Evolutionary conservation across 2,329 filamentous ascomycete genomes (phyloP).

Genomic region (Neonectria punicea): DNA sequence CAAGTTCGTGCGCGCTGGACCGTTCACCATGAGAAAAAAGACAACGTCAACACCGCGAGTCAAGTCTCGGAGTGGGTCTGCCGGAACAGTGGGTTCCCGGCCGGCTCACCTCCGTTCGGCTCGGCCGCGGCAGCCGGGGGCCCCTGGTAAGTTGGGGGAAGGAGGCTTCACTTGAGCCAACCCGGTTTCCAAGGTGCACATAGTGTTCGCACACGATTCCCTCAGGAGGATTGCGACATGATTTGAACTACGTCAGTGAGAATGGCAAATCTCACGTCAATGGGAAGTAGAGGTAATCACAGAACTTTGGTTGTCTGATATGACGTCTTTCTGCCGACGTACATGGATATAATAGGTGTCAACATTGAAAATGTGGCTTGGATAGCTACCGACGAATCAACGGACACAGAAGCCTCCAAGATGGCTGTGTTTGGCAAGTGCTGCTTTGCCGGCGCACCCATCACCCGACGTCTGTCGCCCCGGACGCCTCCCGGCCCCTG

Average conservation of each 20-base stretch:
- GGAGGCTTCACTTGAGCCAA: background rate
- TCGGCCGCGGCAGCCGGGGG: background rate
- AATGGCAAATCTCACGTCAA: background rate
- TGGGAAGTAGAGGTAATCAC: background rate
- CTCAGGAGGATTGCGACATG: background rate
- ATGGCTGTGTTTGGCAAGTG: background rate
- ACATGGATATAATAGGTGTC: background rate
- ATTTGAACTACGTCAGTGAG: no score
- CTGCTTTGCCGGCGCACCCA: background rate
- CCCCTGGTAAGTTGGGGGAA: background rate
- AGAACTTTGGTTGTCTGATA: background rate
- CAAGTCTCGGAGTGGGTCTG: background rate
- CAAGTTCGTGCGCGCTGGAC: no score
- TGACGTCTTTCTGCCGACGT: background rate
- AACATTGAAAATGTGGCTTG: background rate
- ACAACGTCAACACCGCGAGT: background rate
- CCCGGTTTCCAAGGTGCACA: background rate
- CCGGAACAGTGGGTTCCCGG: background rate
- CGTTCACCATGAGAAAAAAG: background rate
- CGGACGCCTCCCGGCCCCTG: background rate
- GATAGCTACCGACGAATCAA: background rate
- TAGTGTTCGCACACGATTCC: background rate
- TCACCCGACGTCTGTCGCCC: background rate
- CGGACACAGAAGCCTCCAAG: background rate
- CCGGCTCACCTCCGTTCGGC: conserved; percentile 1